Evolutionary conservation across 805 yeast genomes (phyloP).

Genomic region (Saccharomycopsis javanensis): DNA sequence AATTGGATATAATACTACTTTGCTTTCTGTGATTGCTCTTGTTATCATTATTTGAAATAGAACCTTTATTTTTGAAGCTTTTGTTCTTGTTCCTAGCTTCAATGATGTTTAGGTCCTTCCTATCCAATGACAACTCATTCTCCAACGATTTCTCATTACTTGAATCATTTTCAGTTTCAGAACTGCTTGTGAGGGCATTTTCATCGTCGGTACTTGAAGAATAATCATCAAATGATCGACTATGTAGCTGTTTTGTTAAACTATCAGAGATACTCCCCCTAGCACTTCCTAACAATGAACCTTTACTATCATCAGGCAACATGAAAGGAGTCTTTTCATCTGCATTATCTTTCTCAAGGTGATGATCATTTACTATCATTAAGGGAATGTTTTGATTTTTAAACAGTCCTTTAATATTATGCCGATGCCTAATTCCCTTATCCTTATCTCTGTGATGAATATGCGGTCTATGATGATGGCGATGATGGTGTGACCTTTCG

Average conservation of each 20-base stretch:
- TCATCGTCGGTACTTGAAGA: neutral
- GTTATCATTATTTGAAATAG: neutral
- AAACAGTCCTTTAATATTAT: neutral
- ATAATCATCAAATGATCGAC: neutral
- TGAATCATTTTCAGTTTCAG: neutral
- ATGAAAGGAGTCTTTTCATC: neutral
- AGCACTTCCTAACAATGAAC: neutral
- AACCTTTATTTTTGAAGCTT: neutral
- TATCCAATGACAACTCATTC: neutral
- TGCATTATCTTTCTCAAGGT: neutral
- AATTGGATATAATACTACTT: neutral
- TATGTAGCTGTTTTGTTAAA: neutral
- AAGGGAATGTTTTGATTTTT: neutral
- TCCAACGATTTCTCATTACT: neutral
- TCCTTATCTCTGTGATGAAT: neutral
- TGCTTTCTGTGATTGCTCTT: neutral
- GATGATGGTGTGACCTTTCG: neutral
- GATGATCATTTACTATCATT: neutral
- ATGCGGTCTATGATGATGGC: neutral
- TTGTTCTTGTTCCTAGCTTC: neutral
- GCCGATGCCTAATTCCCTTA: neutral
- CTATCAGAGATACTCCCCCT: neutral
- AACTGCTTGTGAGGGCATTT: neutral
- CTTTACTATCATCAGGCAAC: neutral
- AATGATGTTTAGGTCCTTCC: neutral